Base-by-base conservation (phyloP, 1,139 yeast species). In the Magnusiomyces starmeri region DNA sequence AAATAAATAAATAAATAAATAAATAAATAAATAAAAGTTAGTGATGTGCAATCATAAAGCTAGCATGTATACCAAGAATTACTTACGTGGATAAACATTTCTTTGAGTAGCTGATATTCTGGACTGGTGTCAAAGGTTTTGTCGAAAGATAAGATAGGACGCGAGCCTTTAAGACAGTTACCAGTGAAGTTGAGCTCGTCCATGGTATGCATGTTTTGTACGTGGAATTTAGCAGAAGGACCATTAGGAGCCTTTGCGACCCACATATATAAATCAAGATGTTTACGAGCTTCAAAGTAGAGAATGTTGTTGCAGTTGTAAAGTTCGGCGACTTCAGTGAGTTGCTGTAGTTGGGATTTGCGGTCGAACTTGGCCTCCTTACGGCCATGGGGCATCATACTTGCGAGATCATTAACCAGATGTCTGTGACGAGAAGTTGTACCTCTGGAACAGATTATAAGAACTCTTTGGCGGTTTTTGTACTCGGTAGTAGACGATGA, bases 111-210 rank as follows among this genome's bases (percentile, higher is more conserved):
- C 65, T 73, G 76, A 65, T 76, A 76, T 65, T 90, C 96, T 27
- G 83, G 78, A 27, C 73, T 65, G 46, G 69, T 72, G 53, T 82
- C 86, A 70, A 94, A 92, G 34, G 83, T 68, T 60, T 78, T 75
- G 68, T 90, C 98, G 67, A 92, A 92, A 53, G 96, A 86, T 60
- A 92, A 75, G 46, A 92, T 72, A n/a, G 98, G 98, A 68, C 99
- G 81, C 16, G 97, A 88, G 2, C 99, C 99, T 69, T 85, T 87
- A 59, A 92, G 75, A 65, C 97, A 89, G 73, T 92, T 92, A 48
- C 99, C 98, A 16, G 95, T 89, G 72, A 92, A 92, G 69, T 94
- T 89, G 60, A 92, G 77, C 70, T 92, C 99, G 66, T 90, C 96
- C 75, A 89, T 82, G 43, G 97, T 92, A 70, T 94, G 98, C 72